phyloP scores from a whole-genome alignment of 805 yeast species.

The Yamadazyma tumulicola region DNA sequence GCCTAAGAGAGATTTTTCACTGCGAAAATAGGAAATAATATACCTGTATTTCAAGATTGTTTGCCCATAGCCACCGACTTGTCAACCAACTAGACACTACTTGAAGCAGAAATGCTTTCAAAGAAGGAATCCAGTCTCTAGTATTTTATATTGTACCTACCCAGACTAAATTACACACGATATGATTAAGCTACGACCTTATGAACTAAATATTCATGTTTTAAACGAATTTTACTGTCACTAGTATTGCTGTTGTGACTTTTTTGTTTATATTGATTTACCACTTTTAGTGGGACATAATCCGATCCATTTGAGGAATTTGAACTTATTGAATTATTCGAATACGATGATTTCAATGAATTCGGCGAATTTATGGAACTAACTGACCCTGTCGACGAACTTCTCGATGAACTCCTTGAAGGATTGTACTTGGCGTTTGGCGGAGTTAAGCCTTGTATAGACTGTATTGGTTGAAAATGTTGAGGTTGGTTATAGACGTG shows the following conservation, averaged over 20 bases:
- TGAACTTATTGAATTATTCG: slow-evolving; percentile 14
- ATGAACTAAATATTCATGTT: slow-evolving; percentile 4
- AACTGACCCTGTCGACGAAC: slow-evolving; percentile 10
- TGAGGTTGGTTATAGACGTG: too few relatives aligned
- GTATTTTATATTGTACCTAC: not conserved
- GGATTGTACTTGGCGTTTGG: not conserved
- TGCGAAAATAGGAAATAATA: too few relatives aligned
- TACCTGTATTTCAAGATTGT: too few relatives aligned
- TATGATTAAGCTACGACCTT: slow-evolving; percentile 2
- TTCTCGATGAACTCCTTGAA: slow-evolving; percentile 7
- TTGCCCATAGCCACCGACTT: too few relatives aligned
- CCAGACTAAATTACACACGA: slow-evolving; percentile 2
- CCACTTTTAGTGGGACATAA: slow-evolving; percentile 8
- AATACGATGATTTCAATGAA: slow-evolving; percentile 12
- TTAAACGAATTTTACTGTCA: not conserved
- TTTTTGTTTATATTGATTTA: not conserved
- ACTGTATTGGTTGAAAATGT: not conserved
- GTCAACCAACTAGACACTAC: too few relatives aligned
- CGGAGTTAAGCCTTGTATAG: not conserved
- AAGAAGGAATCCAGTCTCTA: not conserved
- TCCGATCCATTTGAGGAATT: slow-evolving; percentile 2
- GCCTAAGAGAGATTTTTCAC: too few relatives aligned
- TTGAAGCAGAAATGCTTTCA: too few relatives aligned
- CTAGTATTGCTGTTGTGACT: not conserved
- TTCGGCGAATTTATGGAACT: slow-evolving; percentile 10